These are phyloP conservation scores for Lodderomyces orthopsilosis DNA, from an alignment of 1,139 yeast genomes.

Conservation along the genomic window DNA sequence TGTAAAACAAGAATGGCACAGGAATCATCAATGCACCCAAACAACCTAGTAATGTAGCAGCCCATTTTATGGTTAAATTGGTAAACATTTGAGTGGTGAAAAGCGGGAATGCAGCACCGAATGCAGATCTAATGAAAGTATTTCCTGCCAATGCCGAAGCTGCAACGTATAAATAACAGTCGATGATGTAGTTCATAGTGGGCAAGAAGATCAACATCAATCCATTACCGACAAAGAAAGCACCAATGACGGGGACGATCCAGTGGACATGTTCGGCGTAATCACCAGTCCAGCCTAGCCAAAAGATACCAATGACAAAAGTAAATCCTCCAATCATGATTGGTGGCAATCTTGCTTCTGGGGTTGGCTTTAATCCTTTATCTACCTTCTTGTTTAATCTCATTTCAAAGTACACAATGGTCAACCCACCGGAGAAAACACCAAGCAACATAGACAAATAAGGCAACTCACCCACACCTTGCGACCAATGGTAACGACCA, in stretches of 20 bases:
- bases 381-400: conserved; percentile 22
- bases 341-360: conserved; percentile 77
- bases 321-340: conserved; percentile 66
- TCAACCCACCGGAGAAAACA: conserved; percentile 53
- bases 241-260: conserved; percentile 82
- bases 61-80: conserved; percentile 78
- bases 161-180: conserved; percentile 67
- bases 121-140: conserved; percentile 65
- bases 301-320: conserved; percentile 76
- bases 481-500: conserved; percentile 52
- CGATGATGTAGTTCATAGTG: conserved; percentile 76
- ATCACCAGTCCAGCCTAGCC: conserved; percentile 86
- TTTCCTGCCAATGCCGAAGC: conserved; percentile 92
- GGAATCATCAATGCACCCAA: conserved; percentile 62
- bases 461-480: conserved; percentile 60
- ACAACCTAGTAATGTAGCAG: conserved; percentile 73
- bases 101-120: conserved; percentile 52
- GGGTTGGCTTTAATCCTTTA: conserved; percentile 60
- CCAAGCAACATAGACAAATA: conserved; percentile 64
- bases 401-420: conserved; percentile 29
- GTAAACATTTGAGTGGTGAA: conserved; percentile 67
- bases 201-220: conserved; percentile 74
- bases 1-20: conserved; percentile 69
- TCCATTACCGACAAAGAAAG: conserved; percentile 71
- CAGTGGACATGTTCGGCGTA: conserved; percentile 68